These are phyloP conservation scores for Candida dubliniensis DNA, from an alignment of 1,139 yeast species.

Conservation along the genomic window DNA sequence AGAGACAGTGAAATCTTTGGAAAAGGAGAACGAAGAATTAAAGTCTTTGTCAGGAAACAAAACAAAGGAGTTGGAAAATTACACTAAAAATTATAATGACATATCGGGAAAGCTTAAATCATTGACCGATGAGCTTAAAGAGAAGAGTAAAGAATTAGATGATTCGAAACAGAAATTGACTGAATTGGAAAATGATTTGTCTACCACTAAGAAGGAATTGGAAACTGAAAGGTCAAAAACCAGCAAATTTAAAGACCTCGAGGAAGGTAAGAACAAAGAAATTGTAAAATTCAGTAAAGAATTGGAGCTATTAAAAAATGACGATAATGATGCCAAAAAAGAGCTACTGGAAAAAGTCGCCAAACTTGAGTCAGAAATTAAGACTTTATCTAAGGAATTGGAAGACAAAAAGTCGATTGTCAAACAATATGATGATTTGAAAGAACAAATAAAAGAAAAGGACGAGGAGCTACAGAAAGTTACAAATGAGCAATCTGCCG, in stretches of 20 bases:
- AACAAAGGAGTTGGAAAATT: constrained; percentile 1
- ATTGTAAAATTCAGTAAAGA: constrained; percentile 24
- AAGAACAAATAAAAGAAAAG: background rate
- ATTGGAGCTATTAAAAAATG: constrained; percentile 3
- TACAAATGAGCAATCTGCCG: background rate
- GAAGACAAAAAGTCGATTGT: constrained; percentile 2
- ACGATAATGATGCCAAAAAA: background rate
- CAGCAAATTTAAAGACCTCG: constrained; percentile 1
- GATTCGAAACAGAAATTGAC: background rate
- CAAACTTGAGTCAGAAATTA: constrained; percentile 5
- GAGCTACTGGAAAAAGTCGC: constrained; percentile 1
- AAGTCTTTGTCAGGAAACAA: constrained; percentile 5
- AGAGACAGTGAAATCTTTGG: constrained; percentile 17
- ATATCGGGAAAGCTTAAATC: constrained; percentile 4
- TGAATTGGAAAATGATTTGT: constrained; percentile 3
- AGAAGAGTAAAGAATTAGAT: constrained; percentile 1
- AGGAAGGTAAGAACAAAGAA: constrained; percentile 7
- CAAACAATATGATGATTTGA: background rate
- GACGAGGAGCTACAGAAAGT: background rate
- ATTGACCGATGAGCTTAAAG: constrained; percentile 9
- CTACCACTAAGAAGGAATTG: constrained; percentile 8
- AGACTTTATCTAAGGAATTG: constrained; percentile 2
- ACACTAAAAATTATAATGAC: constrained; percentile 1
- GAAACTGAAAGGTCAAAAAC: constrained; percentile 4
- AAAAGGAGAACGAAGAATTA: constrained; percentile 10